Evolutionary conservation across 1,139 yeast species (phyloP).

Genomic region (Hansenula anomala): DNA sequence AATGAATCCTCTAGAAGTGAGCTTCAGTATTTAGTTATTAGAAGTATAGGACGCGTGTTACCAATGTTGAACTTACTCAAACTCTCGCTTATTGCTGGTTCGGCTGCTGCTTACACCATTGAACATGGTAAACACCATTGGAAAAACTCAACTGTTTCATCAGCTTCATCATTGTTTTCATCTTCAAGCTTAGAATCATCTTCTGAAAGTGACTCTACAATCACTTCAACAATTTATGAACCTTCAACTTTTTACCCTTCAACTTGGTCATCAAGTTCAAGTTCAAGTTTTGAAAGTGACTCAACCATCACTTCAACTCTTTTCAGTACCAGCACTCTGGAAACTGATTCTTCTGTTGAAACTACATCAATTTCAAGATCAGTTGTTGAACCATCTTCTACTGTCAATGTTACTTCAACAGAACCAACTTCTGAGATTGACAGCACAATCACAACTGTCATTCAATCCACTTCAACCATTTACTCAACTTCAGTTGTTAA

Average conservation of each 20-base stretch:
- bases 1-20: no score
- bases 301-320: no score
- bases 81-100: background rate
- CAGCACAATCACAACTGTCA: background rate
- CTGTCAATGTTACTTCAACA: constrained; percentile 2
- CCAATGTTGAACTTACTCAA: background rate
- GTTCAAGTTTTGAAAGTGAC: no score
- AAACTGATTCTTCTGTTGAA: no score
- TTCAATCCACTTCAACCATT: background rate
- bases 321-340: no score
- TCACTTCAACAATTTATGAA: no score
- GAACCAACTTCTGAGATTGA: background rate
- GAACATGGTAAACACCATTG: background rate
- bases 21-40: no score
- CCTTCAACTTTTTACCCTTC: background rate
- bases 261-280: background rate
- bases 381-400: background rate
- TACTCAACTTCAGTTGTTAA: background rate
- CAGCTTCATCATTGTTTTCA: background rate
- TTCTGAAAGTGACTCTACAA: background rate
- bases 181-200: background rate
- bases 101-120: background rate
- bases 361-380: no score
- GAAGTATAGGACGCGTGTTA: no score
- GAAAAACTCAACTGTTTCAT: background rate